Evolutionary conservation across 495 filamentous ascomycete genomes (phyloP).

Genomic region (Eremomyces bilateralis): DNA sequence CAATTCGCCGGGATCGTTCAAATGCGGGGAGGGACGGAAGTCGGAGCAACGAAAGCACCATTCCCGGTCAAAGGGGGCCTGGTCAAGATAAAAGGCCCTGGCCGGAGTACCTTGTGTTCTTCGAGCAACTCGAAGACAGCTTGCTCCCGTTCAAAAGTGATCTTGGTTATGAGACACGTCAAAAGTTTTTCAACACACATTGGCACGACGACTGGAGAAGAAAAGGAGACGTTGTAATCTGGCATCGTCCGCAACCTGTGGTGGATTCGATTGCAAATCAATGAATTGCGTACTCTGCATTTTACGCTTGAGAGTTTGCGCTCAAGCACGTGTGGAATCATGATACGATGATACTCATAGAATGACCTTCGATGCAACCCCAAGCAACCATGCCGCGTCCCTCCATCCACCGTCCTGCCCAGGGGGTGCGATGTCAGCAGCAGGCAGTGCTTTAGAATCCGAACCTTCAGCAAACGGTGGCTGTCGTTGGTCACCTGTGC

Average conservation of each 20-base stretch:
- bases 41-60: slow-evolving; percentile 6
- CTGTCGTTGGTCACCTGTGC: slow-evolving; percentile 23
- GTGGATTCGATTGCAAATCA: not conserved
- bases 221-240: slow-evolving; percentile 70
- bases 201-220: slow-evolving; percentile 81
- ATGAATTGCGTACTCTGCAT: not conserved
- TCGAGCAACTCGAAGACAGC: slow-evolving; percentile 22
- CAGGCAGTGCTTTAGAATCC: slow-evolving; percentile 18
- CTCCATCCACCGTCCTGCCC: slow-evolving; percentile 43
- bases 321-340: not conserved
- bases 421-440: not conserved
- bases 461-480: slow-evolving; percentile 14
- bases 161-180: slow-evolving; percentile 38
- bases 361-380: slow-evolving; percentile 51
- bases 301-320: not conserved
- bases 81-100: slow-evolving; percentile 18
- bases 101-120: slow-evolving; percentile 45
- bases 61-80: slow-evolving; percentile 6
- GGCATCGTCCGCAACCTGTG: slow-evolving; percentile 22
- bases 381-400: slow-evolving; percentile 69
- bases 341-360: slow-evolving; percentile 19
- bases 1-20: slow-evolving; percentile 6
- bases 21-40: slow-evolving; percentile 7
- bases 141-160: not conserved
- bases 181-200: slow-evolving; percentile 56